These are phyloP conservation scores for Leishmania lainsoni DNA, from an alignment of 208 protist species.

Conservation along the genomic window DNA sequence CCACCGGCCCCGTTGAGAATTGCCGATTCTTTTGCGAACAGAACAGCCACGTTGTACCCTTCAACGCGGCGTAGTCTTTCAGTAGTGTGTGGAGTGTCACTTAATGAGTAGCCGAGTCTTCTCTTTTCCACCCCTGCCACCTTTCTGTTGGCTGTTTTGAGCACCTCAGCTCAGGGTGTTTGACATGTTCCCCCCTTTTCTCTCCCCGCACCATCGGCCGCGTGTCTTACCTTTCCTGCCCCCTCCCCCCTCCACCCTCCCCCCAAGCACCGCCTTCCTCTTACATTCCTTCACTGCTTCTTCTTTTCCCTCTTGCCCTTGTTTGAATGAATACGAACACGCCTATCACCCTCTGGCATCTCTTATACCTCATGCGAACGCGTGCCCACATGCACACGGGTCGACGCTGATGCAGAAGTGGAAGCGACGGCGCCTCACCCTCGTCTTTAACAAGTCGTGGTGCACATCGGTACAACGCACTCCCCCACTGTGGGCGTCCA, in stretches of 20 bases:
- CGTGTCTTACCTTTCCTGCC: background rate
- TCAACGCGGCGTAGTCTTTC: background rate
- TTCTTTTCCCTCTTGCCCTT: slow-evolving; percentile 12
- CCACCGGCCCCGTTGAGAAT: background rate
- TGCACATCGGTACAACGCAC: background rate
- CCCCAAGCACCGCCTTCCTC: slow-evolving; percentile 3
- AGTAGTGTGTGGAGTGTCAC: background rate
- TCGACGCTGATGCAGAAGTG: background rate
- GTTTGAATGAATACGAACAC: background rate
- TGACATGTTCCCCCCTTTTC: background rate
- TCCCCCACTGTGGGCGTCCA: background rate
- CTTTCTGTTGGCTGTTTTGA: background rate
- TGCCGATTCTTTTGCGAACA: too few species aligned
- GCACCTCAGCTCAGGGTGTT: background rate
- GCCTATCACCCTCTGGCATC: background rate
- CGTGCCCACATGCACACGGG: background rate
- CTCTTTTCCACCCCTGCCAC: background rate
- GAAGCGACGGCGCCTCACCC: background rate
- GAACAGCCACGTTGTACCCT: background rate
- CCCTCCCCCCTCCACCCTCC: too few species aligned
- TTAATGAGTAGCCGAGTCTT: background rate
- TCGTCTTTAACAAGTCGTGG: background rate
- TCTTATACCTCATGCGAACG: background rate
- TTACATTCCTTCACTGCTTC: slow-evolving; percentile 22
- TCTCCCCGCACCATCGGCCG: background rate